Evolutionary conservation across 202 grass and related monocot genomes (phyloP).

Genomic region (Elaeis oleifera): DNA sequence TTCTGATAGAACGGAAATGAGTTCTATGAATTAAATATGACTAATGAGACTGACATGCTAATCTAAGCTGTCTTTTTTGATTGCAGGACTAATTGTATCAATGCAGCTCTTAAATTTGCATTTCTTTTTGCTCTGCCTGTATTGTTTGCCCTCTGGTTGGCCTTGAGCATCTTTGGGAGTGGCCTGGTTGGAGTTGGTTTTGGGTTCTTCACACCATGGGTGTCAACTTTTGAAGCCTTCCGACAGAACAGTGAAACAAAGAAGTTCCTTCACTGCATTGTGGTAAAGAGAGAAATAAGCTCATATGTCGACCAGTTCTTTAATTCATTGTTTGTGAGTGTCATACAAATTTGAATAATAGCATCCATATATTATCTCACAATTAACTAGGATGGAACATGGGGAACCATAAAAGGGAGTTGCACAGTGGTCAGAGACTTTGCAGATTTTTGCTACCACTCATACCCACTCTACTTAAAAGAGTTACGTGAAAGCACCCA

Average conservation of each 20-base stretch:
- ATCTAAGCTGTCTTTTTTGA: constrained; percentile 1
- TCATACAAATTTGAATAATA: not conserved
- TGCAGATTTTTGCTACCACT: constrained; percentile 69
- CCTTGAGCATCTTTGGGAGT: constrained; percentile 59
- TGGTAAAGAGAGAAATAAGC: constrained; percentile 36
- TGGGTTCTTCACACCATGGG: constrained; percentile 85
- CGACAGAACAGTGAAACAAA: constrained; percentile 61
- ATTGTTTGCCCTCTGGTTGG: constrained; percentile 66
- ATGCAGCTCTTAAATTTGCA: constrained; percentile 54
- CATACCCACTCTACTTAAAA: constrained; percentile 62
- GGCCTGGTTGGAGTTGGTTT: constrained; percentile 69
- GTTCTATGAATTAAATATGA: no score
- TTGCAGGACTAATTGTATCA: constrained; percentile 65
- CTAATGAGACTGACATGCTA: no score
- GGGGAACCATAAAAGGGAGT: constrained; percentile 87
- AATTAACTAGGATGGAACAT: constrained; percentile 69
- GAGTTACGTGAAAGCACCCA: constrained; percentile 52
- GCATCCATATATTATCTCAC: not conserved
- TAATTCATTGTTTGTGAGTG: not conserved
- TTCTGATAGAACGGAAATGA: no score
- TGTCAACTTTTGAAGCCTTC: constrained; percentile 97
- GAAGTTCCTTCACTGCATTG: constrained; percentile 63
- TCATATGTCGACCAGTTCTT: not conserved
- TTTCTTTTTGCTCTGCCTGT: constrained; percentile 57
- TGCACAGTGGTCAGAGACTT: constrained; percentile 93